Evolutionary conservation across 208 protist species (phyloP).

Genomic region (Acanthamoeba healyi): DNA sequence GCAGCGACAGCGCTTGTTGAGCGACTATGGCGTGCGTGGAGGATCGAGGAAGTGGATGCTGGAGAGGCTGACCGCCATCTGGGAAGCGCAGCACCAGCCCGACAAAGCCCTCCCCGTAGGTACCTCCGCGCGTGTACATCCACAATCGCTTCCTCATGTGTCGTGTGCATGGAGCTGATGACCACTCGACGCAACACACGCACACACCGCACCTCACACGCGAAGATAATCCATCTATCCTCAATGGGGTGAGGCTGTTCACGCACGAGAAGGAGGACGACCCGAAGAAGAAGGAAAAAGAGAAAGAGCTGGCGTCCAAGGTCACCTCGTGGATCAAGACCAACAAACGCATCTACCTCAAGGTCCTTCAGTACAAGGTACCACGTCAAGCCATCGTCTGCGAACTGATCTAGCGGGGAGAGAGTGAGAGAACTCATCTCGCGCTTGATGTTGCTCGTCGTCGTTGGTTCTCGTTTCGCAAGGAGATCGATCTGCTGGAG

Average conservation of each 20-base stretch:
- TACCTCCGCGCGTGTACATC: too few species aligned
- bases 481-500: constrained; percentile 6
- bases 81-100: not conserved
- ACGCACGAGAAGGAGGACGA: constrained; percentile 36
- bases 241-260: constrained; percentile 2
- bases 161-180: too few species aligned
- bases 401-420: too few species aligned
- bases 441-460: not conserved
- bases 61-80: not conserved
- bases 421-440: not conserved
- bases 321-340: constrained; percentile 6
- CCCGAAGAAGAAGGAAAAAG: constrained; percentile 15
- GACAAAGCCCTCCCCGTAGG: not conserved
- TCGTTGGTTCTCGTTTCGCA: too few species aligned
- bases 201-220: not conserved
- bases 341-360: constrained; percentile 17
- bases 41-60: constrained; percentile 38
- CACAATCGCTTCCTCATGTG: too few species aligned
- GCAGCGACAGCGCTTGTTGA: not conserved
- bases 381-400: not conserved
- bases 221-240: not conserved
- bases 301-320: not conserved
- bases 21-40: not conserved
- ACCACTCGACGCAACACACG: not conserved
- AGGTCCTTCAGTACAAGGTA: constrained; percentile 21